Evolutionary conservation across 768 basidiomycete genomes (phyloP), one percentile per base, ranked within the genome.

Genomic region (Udeniomyces megalosporus): DNA sequence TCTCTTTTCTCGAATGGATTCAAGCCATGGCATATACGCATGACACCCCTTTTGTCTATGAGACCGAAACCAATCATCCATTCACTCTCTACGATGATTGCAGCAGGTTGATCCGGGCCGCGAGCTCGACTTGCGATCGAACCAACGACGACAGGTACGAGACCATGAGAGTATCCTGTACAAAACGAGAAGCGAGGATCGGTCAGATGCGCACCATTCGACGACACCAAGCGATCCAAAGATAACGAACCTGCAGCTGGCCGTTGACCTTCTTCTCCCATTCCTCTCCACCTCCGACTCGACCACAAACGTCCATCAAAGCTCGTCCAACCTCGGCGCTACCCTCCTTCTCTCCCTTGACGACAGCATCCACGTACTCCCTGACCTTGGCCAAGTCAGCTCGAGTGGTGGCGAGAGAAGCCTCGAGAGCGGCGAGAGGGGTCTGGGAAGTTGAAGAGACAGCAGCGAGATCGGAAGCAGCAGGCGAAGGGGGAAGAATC

Each of bases 101-200:
- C 32, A 85, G 79, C 66, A 96, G 79, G 54, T 86, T 85, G 73
- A 96, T 76, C 69, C 92, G 81, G 34, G 87, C 81, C 2, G 89
- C 88, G 38, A 95, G 82, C 74, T 96, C 92, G 53, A 88, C 86
- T 76, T 97, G 92, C 60, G 88, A 83, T 68, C 90, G 82, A 63
- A 95, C 85, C 68, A 97, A 80, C 73, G 89, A 93, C 28, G 88
- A 86, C 68, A 97, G 78, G 75, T 96, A 97, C 59, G 88, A 86
- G 61, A 97, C 82, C 85, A 93, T 93, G 67, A 97, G 78, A 28
- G 84, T 88, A 71, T 96, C 92, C 82, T 90, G 75, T 45, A 65
- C 26, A 20, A 4, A 22, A 34, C 15, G 14, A 24, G 32, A 60
- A 29, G 49, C 35, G 20, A 26, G 11, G 28, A 52, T 12, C 35